These are phyloP conservation scores for Leccinum pellstonianum DNA, from an alignment of 768 basidiomycete genomes.

Conservation along the genomic window DNA sequence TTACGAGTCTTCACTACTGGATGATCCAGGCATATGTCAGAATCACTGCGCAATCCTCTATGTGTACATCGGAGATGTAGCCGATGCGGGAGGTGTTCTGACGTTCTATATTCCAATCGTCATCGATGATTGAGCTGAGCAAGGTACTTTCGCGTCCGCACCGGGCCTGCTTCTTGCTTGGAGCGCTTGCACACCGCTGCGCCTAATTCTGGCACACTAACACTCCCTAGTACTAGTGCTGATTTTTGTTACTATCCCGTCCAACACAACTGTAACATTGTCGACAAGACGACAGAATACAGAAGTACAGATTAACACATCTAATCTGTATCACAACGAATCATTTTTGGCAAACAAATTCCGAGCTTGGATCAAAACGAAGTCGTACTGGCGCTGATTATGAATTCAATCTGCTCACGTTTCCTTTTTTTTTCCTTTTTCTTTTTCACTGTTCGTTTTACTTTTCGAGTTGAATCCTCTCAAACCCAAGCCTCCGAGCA, in stretches of 20 bases:
- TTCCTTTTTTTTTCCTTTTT: neutral
- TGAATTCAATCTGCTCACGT: neutral
- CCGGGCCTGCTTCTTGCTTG: neutral
- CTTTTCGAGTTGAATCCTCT: neutral
- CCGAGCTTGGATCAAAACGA: neutral
- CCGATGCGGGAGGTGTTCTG: constrained; percentile 77
- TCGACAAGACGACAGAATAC: neutral
- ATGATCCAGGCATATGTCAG: constrained; percentile 66
- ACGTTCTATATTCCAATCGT: constrained; percentile 88
- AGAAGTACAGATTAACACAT: constrained; percentile 4
- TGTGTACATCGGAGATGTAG: constrained; percentile 81
- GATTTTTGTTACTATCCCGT: neutral
- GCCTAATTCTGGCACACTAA: neutral
- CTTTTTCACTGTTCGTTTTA: neutral
- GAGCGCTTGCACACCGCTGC: neutral
- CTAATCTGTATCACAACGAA: constrained; percentile 6
- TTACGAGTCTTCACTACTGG: neutral
- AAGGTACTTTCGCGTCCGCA: neutral
- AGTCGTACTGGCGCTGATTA: neutral
- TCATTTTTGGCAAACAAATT: constrained; percentile 12
- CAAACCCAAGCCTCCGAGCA: constrained; percentile 58
- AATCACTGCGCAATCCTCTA: constrained; percentile 85
- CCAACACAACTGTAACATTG: neutral
- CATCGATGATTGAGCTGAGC: constrained; percentile 48
- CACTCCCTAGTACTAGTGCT: neutral